Evolutionary conservation across 2,329 filamentous ascomycete genomes (phyloP).

Genomic region (Aspergillus flavus): DNA sequence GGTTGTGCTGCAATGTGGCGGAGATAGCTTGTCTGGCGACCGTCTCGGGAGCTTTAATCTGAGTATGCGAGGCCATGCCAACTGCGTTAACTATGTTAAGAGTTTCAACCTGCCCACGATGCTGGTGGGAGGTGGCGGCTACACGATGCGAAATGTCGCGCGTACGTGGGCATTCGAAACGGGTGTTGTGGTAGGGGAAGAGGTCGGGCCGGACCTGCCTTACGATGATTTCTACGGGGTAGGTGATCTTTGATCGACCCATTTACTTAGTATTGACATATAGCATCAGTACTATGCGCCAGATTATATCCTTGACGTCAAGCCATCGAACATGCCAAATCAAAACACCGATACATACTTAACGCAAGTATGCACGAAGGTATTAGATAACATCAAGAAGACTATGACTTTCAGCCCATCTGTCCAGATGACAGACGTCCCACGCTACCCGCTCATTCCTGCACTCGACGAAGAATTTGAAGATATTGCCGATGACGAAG

Average conservation of each 20-base stretch:
- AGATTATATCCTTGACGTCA: background rate
- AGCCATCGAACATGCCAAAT: background rate
- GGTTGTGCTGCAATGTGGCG: constrained; percentile 69
- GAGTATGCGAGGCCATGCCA: constrained; percentile 70
- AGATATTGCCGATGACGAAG: background rate
- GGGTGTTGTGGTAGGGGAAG: constrained; percentile 81
- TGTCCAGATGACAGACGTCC: background rate
- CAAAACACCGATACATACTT: constrained; percentile 1
- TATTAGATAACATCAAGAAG: background rate
- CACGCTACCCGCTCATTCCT: background rate
- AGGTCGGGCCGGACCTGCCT: constrained; percentile 78
- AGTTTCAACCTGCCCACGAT: constrained; percentile 68
- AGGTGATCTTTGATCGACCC: constrained; percentile 16
- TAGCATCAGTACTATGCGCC: background rate
- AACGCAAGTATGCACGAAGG: background rate
- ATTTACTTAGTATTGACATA: background rate
- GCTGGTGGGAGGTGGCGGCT: constrained; percentile 68
- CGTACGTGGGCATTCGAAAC: constrained; percentile 69
- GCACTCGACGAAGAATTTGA: background rate
- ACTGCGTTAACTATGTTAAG: constrained; percentile 70
- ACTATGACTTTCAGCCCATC: background rate
- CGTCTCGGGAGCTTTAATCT: constrained; percentile 70
- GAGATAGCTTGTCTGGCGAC: constrained; percentile 68
- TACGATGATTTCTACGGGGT: constrained; percentile 94
- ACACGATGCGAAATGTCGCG: constrained; percentile 67